Conservation (phyloP, 805 yeast genomes). For the Deakozyma indianensis region DNA sequence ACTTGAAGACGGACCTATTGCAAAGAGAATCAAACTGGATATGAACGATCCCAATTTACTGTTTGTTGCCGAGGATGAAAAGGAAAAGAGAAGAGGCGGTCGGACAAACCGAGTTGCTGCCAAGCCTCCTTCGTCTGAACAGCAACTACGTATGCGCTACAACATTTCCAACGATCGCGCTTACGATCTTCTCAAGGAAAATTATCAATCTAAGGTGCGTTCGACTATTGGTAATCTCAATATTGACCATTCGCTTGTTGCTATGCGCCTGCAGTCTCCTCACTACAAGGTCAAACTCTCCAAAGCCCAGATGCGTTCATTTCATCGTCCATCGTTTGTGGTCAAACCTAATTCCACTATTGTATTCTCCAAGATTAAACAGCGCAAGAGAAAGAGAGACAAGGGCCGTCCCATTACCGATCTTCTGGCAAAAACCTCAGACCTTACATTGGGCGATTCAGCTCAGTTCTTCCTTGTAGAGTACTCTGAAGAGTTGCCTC, state of each 20-base stretch:
- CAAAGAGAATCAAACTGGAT: slow-evolving; percentile 35
- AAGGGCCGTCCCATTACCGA: slow-evolving; percentile 70
- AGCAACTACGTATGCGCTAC: slow-evolving; percentile 43
- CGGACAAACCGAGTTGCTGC: slow-evolving; percentile 5
- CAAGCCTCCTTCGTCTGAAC: slow-evolving; percentile 38
- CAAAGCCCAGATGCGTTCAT: slow-evolving; percentile 53
- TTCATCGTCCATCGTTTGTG: slow-evolving; percentile 65
- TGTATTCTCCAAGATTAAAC: slow-evolving; percentile 58
- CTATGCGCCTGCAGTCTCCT: slow-evolving; percentile 76
- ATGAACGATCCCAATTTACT: slow-evolving; percentile 77
- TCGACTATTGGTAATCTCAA: slow-evolving; percentile 81
- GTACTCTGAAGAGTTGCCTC: slow-evolving; percentile 80
- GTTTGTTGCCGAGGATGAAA: slow-evolving; percentile 34
- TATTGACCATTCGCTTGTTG: slow-evolving; percentile 87
- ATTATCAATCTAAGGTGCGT: slow-evolving; percentile 83
- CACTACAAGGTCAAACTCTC: slow-evolving; percentile 68
- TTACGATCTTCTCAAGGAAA: slow-evolving; percentile 68
- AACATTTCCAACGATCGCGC: slow-evolving; percentile 81
- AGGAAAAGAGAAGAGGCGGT: slow-evolving; percentile 6
- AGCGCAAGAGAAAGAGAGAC: slow-evolving; percentile 78
- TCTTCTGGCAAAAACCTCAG: slow-evolving; percentile 54
- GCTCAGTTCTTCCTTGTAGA: slow-evolving; percentile 69
- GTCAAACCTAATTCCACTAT: slow-evolving; percentile 68
- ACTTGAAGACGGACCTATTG: slow-evolving; percentile 41
- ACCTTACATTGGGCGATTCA: slow-evolving; percentile 72